These are phyloP conservation scores for Cutaneotrichosporon mucoides DNA, from an alignment of 1,284 basidiomycete genomes.

Conservation along the genomic window DNA sequence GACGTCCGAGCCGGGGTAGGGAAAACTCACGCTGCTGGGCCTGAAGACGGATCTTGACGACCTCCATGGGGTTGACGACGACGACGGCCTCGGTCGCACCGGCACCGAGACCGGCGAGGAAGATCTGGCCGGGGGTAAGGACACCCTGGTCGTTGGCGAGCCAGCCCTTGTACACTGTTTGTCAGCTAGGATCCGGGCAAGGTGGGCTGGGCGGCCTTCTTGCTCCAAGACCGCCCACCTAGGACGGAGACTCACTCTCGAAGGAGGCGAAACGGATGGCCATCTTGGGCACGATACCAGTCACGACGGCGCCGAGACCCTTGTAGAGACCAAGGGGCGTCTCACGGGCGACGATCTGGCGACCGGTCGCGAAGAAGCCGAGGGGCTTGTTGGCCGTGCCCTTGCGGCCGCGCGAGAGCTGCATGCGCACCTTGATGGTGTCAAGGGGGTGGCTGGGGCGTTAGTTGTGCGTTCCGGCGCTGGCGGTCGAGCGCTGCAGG, in stretches of 20 bases:
- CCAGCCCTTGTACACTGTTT: conserved; percentile 70
- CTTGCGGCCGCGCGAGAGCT: conserved; percentile 76
- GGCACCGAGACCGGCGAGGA: conserved; percentile 85
- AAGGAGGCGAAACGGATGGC: conserved; percentile 98
- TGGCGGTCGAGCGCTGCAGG: too few species aligned
- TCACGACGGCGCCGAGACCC: conserved; percentile 93
- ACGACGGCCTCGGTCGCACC: conserved; percentile 90
- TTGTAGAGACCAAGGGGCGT: conserved; percentile 96
- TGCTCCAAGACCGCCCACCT: too few species aligned
- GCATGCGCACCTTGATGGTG: conserved; percentile 99
- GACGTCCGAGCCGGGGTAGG: too few species aligned
- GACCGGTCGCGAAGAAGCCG: conserved; percentile 89
- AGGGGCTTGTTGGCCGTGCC: conserved; percentile 72
- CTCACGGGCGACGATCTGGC: conserved; percentile 83
- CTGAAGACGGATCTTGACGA: conserved; percentile 97
- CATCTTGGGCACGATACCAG: conserved; percentile 99
- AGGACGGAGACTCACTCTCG: conserved; percentile 55
- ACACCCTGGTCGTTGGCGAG: conserved; percentile 54
- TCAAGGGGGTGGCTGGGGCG: conserved; percentile 62
- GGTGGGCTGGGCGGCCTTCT: not conserved
- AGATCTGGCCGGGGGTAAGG: conserved; percentile 32
- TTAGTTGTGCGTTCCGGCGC: too few species aligned
- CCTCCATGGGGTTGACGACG: conserved; percentile 98
- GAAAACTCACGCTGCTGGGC: conserved; percentile 70
- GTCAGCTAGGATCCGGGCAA: conserved; percentile 1